These are phyloP conservation scores for Nicotiana rustica DNA, from an alignment of 305 asterid species.

Conservation along the genomic window DNA sequence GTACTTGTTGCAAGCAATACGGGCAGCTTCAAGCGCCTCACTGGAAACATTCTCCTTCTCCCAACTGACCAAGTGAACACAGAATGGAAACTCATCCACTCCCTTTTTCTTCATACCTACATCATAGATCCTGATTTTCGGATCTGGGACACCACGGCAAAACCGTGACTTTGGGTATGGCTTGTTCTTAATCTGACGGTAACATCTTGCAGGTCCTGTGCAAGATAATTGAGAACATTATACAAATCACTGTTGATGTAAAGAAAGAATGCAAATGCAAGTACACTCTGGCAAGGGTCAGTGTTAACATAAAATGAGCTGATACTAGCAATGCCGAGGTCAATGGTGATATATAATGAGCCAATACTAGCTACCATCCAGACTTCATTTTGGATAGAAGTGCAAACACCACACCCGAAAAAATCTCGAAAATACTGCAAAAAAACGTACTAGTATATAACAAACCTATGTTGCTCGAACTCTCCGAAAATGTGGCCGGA, in stretches of 20 bases:
- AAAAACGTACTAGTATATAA: not conserved
- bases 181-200: constrained; percentile 41
- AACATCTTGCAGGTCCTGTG: constrained; percentile 43
- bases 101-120: constrained; percentile 41
- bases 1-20: constrained; percentile 43
- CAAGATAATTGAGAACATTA: not conserved
- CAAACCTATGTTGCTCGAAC: too few relatives aligned
- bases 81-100: constrained; percentile 40
- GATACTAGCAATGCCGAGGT: too few relatives aligned
- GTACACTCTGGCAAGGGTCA: not conserved
- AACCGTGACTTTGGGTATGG: constrained; percentile 41
- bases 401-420: not conserved
- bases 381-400: too few relatives aligned
- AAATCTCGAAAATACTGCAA: too few relatives aligned
- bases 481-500: too few relatives aligned
- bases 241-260: not conserved
- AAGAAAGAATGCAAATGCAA: not conserved
- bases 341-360: too few relatives aligned
- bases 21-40: constrained; percentile 43
- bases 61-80: constrained; percentile 42
- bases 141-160: constrained; percentile 41
- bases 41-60: constrained; percentile 42
- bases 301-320: not conserved
- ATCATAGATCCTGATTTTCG: constrained; percentile 40
- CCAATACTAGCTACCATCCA: too few relatives aligned